phyloP scores from a whole-genome alignment of 352 stramenopile species.

The Phytophthora pluvialis region DNA sequence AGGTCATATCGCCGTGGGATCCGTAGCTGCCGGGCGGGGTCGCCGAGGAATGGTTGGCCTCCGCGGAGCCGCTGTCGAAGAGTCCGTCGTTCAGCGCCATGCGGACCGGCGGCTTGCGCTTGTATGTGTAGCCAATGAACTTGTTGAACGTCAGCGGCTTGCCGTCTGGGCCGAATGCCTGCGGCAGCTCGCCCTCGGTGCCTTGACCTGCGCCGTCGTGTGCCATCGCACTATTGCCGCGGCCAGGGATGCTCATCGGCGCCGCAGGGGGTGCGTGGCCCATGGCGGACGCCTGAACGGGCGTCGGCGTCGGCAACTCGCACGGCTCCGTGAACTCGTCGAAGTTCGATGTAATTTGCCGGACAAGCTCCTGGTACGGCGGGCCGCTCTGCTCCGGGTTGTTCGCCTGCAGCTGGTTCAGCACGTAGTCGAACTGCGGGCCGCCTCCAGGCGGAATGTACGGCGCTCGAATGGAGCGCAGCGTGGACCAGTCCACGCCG shows the following conservation, averaged over 20 bases:
- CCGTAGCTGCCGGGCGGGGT: slow-evolving; percentile 13
- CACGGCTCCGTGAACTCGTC: slow-evolving; percentile 95
- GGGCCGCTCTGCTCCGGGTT: slow-evolving; percentile 55
- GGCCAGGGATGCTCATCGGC: slow-evolving; percentile 11
- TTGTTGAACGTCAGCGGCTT: slow-evolving; percentile 91
- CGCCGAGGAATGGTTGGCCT: slow-evolving; percentile 1
- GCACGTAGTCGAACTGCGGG: slow-evolving; percentile 90
- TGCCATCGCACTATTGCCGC: slow-evolving; percentile 2
- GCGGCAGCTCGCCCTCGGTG: slow-evolving; percentile 35
- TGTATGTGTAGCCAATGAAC: slow-evolving; percentile 93
- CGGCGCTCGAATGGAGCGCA: slow-evolving; percentile 86
- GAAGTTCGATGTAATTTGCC: slow-evolving; percentile 96
- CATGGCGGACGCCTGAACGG: slow-evolving; percentile 31
- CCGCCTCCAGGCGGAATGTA: slow-evolving; percentile 88
- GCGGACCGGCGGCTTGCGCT: slow-evolving; percentile 85
- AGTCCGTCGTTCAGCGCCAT: slow-evolving; percentile 79
- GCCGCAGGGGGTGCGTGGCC: slow-evolving; percentile 23
- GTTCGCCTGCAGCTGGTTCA: slow-evolving; percentile 91
- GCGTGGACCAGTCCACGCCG: slow-evolving; percentile 92
- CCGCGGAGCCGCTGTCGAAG: slow-evolving; percentile 45
- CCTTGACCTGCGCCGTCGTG: slow-evolving; percentile 12
- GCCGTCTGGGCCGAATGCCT: slow-evolving; percentile 67
- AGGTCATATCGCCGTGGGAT: slow-evolving; percentile 1
- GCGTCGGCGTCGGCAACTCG: slow-evolving; percentile 44
- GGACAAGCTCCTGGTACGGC: slow-evolving; percentile 91